A percentile compares a stretch with the other conserved stretches of the same genome.
phyloP scores from a whole-genome alignment of 352 stramenopile genomes.

The Blastocystis sp. region DNA sequence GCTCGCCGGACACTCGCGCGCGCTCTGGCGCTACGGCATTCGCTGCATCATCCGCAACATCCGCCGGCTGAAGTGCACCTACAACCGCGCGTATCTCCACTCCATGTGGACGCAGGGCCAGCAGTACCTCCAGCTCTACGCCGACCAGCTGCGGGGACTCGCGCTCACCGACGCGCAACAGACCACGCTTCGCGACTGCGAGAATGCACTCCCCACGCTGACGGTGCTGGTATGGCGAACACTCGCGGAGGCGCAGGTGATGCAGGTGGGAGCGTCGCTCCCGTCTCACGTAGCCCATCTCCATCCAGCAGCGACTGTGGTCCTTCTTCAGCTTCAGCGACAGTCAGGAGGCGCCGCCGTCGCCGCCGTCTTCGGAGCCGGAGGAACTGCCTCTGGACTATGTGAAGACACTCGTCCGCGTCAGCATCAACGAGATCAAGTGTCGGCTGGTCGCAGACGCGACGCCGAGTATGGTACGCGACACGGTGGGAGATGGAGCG shows the following conservation, averaged over 20 bases:
- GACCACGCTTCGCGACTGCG: background rate
- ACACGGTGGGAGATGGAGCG: too few species aligned
- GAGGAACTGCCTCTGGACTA: slow-evolving; percentile 1
- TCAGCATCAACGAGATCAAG: slow-evolving; percentile 25
- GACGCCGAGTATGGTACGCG: background rate
- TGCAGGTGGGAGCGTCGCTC: too few species aligned
- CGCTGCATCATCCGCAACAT: slow-evolving; percentile 34
- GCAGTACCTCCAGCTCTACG: slow-evolving; percentile 2
- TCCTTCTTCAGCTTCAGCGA: background rate
- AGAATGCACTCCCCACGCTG: slow-evolving; percentile 15
- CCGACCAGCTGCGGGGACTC: background rate
- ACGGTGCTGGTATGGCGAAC: slow-evolving; percentile 34
- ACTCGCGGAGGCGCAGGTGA: background rate
- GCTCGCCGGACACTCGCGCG: background rate
- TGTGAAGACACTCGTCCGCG: slow-evolving; percentile 25
- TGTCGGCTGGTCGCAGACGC: slow-evolving; percentile 18
- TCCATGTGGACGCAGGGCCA: background rate
- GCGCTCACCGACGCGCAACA: background rate
- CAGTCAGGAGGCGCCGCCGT: background rate
- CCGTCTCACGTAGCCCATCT: background rate
- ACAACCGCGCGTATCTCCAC: background rate
- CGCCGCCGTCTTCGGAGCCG: background rate
- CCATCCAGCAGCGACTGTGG: slow-evolving; percentile 3
- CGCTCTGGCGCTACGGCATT: slow-evolving; percentile 31
- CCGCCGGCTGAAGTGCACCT: slow-evolving; percentile 37